Percentiles rank a stretch among this genome's conserved stretches.
These are phyloP conservation scores for Lasiosphaeria hispida DNA, from an alignment of 495 filamentous ascomycete genomes.

Conservation along the genomic window DNA sequence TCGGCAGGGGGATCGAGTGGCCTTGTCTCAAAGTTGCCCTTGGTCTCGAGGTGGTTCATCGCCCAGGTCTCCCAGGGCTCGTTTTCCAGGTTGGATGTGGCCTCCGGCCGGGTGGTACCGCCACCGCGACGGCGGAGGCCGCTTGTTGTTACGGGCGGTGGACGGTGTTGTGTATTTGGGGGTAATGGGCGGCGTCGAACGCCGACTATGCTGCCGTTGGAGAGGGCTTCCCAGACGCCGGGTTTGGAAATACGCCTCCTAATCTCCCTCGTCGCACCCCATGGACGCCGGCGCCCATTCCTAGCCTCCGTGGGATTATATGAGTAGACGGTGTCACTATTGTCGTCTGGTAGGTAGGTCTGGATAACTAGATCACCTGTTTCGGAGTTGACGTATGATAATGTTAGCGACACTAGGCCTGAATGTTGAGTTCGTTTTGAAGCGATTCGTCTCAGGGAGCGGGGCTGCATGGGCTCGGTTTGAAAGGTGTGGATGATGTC, in stretches of 20 bases:
- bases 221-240: constrained; percentile 48
- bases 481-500: constrained; percentile 54
- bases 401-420: constrained; percentile 49
- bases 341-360: constrained; percentile 50
- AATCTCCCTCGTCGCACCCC: constrained; percentile 38
- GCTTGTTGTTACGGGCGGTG: constrained; percentile 8
- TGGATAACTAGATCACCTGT: constrained; percentile 55
- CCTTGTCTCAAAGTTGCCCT: constrained; percentile 36
- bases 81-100: not conserved
- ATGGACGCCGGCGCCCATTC: constrained; percentile 34
- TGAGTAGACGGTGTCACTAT: constrained; percentile 42
- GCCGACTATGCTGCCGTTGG: constrained; percentile 49
- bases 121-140: constrained; percentile 26
- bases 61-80: constrained; percentile 64
- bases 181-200: constrained; percentile 29
- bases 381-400: constrained; percentile 53
- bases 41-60: constrained; percentile 45
- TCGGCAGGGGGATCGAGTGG: constrained; percentile 34
- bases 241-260: constrained; percentile 44
- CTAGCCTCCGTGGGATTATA: constrained; percentile 25
- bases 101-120: not conserved
- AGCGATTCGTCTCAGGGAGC: constrained; percentile 51
- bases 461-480: constrained; percentile 54
- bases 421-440: constrained; percentile 43
- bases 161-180: constrained; percentile 8